Conservation (phyloP, 2,329 filamentous ascomycete species). For the Clonostachys solani region DNA sequence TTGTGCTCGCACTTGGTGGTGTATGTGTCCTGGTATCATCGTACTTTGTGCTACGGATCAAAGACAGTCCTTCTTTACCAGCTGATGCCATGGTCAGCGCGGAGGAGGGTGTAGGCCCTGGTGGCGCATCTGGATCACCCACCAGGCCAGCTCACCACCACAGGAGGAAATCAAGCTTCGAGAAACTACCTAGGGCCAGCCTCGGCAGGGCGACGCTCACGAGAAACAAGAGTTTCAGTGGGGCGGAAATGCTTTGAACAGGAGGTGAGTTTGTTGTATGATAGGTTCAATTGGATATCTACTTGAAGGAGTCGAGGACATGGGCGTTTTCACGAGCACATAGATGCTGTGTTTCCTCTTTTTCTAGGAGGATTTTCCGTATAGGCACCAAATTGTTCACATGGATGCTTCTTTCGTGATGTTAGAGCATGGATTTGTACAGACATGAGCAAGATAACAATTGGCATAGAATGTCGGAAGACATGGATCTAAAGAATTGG, state of each 20-base stretch:
- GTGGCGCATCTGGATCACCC: background rate
- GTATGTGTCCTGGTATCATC: slow-evolving; percentile 73
- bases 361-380: too few relatives aligned
- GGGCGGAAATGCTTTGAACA: slow-evolving; percentile 25
- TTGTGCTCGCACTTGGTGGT: slow-evolving; percentile 82
- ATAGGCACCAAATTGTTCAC: too few relatives aligned
- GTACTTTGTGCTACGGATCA: slow-evolving; percentile 64
- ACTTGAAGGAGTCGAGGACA: too few relatives aligned
- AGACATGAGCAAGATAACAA: too few relatives aligned
- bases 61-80: slow-evolving; percentile 48
- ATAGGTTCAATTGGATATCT: too few relatives aligned
- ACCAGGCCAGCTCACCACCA: slow-evolving; percentile 14
- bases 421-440: too few relatives aligned
- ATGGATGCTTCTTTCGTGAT: too few relatives aligned
- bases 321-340: too few relatives aligned
- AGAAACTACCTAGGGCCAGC: slow-evolving; percentile 34
- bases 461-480: too few relatives aligned
- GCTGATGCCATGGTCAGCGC: slow-evolving; percentile 31
- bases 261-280: too few relatives aligned
- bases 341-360: too few relatives aligned
- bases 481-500: too few relatives aligned
- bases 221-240: slow-evolving; percentile 44
- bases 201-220: slow-evolving; percentile 40
- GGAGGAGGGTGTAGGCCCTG: slow-evolving; percentile 32
- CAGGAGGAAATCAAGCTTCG: slow-evolving; percentile 32